Base-by-base conservation (phyloP, 1,139 yeast genomes). In the Hemisphaericaspora xylanilytica region DNA sequence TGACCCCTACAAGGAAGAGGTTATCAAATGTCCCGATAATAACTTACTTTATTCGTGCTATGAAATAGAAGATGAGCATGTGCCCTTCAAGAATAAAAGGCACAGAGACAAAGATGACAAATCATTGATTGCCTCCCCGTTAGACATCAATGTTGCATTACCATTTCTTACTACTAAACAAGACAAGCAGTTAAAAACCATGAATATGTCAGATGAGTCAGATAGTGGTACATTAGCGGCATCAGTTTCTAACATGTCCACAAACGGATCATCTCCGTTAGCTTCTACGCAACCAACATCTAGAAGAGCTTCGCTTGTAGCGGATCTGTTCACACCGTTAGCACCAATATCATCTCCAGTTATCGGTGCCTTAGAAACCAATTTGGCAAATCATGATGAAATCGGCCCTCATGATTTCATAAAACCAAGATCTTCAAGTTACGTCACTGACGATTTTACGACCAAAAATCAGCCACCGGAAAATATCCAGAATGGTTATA, bases 21-120 rank as follows among this genome's bases (percentile, higher is more conserved):
- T 82, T 1, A 70, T 76, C 27, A 75, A 74, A 41, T 78, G 85
- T 51, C 70, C 74, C 1, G 73, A 78, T 44, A 84, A 81, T 45
- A 81, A 83, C 50, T 57, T 83, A 36, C 56, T 83, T 28, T 77
- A 80, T 16, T 73, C 78, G 42, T 78, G 85, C 48, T 76, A 77
- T 46, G 75, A 76, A 36, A 56, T 59, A 1, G 61, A 55, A 31
- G 51, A 41, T 21, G 43, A 44, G 17, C 35, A 45, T 25, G 38
- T 41, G 13, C 26, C 14, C 8, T 27, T 36, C 11, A 38, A 40
- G 31, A 44, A 46, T 25, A 50, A 48, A 35, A 50, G 49, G 31
- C 48, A 46, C 5, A 56, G 51, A 35, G 34, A 38, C 24, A 30
- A 36, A 29, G 26, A 35, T 16, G 36, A 40, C 10, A 36, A 52